These are phyloP conservation scores for Termitomyces sp. DNA, from an alignment of 768 basidiomycete species.

Conservation along the genomic window DNA sequence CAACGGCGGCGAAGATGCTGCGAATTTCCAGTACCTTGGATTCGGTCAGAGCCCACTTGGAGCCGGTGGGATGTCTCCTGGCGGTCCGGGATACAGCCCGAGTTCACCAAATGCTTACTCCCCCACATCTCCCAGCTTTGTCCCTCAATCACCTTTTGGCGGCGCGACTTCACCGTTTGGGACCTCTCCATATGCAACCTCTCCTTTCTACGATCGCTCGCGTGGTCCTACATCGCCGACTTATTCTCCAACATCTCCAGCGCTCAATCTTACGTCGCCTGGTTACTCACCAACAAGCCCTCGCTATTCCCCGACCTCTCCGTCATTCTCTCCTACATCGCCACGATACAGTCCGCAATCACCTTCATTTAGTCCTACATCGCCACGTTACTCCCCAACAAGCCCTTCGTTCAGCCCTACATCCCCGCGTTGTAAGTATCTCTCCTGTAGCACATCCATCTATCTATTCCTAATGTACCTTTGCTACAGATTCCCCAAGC, in stretches of 20 bases:
- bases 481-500: conserved; percentile 70
- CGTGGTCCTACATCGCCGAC: conserved; percentile 67
- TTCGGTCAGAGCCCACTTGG: conserved; percentile 86
- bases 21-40: conserved; percentile 65
- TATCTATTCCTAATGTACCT: conserved; percentile 15
- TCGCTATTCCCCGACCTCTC: conserved; percentile 81
- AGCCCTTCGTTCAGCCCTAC: conserved; percentile 90
- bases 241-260: conserved; percentile 86
- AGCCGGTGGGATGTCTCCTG: conserved; percentile 86
- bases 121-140: conserved; percentile 82
- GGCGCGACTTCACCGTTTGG: conserved; percentile 83
- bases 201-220: conserved; percentile 75
- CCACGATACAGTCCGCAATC: conserved; percentile 86
- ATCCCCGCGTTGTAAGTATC: conserved; percentile 79
- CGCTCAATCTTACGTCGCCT: conserved; percentile 77
- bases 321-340: conserved; percentile 81
- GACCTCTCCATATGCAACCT: conserved; percentile 76
- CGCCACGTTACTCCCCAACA: conserved; percentile 84
- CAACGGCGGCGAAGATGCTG: conserved; percentile 78
- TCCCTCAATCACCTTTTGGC: conserved; percentile 77
- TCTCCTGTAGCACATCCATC: not conserved
- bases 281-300: conserved; percentile 83
- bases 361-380: conserved; percentile 87
- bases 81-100: conserved; percentile 82
- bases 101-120: conserved; percentile 88